phyloP scores from a whole-genome alignment of 1,284 basidiomycete species.

The Leccinum subrobustum region DNA sequence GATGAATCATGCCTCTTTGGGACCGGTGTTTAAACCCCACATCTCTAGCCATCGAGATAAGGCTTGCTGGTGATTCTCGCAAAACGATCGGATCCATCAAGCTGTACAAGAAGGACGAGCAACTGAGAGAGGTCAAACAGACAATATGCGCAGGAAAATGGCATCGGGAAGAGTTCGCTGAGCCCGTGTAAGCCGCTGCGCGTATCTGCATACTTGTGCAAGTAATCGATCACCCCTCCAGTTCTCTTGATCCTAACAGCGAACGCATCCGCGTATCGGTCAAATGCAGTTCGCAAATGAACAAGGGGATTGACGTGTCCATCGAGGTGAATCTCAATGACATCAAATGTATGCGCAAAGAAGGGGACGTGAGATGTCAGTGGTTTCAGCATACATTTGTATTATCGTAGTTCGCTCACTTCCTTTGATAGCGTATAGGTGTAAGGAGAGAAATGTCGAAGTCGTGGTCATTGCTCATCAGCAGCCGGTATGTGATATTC shows the following conservation, averaged over 20 bases:
- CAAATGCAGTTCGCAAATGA: background rate
- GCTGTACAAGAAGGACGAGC: constrained; percentile 1
- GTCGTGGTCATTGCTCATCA: background rate
- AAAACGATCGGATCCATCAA: constrained; percentile 3
- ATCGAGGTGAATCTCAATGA: constrained; percentile 7
- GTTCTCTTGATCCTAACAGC: background rate
- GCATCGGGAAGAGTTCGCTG: constrained; percentile 6
- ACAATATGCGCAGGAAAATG: background rate
- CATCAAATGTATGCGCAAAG: constrained; percentile 6
- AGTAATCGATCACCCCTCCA: background rate
- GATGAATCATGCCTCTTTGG: too few species aligned
- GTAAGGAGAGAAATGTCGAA: background rate
- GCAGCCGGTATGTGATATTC: background rate
- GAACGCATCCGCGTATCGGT: constrained; percentile 3
- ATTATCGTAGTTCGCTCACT: background rate
- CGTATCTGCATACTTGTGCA: background rate
- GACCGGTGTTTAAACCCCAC: background rate
- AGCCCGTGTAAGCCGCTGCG: constrained; percentile 5
- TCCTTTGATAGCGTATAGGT: background rate
- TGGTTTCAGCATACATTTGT: background rate
- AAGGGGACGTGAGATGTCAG: constrained; percentile 5
- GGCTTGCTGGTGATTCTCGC: constrained; percentile 6
- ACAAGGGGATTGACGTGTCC: background rate
- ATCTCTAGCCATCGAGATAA: constrained; percentile 9
- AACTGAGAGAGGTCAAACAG: background rate